Evolutionary conservation across 371 early-diverging fungal genomes (phyloP), one percentile per base, ranked within the genome.

Genomic region (Syncephalastrum racemosum): DNA sequence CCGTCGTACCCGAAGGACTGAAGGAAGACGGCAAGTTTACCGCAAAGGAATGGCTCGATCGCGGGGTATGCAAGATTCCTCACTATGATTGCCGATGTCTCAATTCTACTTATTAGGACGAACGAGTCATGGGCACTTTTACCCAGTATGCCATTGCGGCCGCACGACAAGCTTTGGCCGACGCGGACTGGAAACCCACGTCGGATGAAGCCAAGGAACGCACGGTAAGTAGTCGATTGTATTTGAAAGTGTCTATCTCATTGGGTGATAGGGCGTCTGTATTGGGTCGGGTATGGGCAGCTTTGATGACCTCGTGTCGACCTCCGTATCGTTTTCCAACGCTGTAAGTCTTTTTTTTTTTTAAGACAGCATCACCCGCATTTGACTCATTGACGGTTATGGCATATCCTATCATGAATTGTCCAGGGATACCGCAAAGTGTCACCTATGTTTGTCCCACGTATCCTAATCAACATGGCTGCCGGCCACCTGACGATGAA

Each of bases 261-360:
- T 23, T 7, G 24, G 31, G 14, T 15, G 14, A n/a, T 43, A 90
- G 81, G 96, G 96, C 55, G 92, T 93, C 4, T 92, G 92, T 67
- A 83, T 94, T 40, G 95, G 96, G 13, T 90, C 92, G 4, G 95
- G 96, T 4, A 94, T 97, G 65, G 97, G 97, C 24, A 86, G 90
- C 48, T 66, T 96, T 23, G 93, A 94, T 19, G 98, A 96, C 60
- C 84, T 94, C 54, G 82, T 80, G 0, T 64, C 68, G 0, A 87
- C 83, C 5, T 63, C 87, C 0, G 57, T 68, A n/a, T 73, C 77
- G 46, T 89, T 80, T 58, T 59, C 61, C 6, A 65, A 75, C 44
- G 76, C 76, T 12, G 88, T 86, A 85, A 68, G 62, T 52, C 43
- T 50, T 44, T 40, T 56, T 16, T 23, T 39, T 15, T 4, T 2